A percentile compares a stretch with the other conserved stretches of the same genome.
phyloP scores from a whole-genome alignment of 495 filamentous ascomycete genomes.

The Tuber borchii region DNA sequence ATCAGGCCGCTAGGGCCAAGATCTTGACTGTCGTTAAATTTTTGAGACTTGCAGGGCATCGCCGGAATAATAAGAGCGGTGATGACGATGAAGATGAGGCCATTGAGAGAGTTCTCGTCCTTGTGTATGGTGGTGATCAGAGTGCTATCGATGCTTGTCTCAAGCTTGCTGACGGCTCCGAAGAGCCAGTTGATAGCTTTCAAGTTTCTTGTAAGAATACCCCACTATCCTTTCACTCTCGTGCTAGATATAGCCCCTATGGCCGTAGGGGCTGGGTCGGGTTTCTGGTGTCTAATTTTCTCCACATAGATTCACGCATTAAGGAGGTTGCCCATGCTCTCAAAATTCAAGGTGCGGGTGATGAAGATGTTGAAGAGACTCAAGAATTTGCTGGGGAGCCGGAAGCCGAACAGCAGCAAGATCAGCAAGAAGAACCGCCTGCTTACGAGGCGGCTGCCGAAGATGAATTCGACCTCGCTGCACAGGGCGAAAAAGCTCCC shows the following conservation, averaged over 20 bases:
- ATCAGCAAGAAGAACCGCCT: not conserved
- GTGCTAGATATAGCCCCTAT: not conserved
- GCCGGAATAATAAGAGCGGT: constrained; percentile 55
- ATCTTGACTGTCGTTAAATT: constrained; percentile 64
- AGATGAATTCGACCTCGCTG: constrained; percentile 14
- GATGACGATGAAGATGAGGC: constrained; percentile 72
- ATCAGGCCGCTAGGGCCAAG: constrained; percentile 55
- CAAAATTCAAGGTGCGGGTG: constrained; percentile 18
- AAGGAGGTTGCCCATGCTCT: constrained; percentile 38
- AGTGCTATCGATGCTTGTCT: constrained; percentile 73
- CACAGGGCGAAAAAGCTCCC: constrained; percentile 13
- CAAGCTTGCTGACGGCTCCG: constrained; percentile 73
- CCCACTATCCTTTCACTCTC: not conserved
- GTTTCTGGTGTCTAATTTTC: constrained; percentile 17
- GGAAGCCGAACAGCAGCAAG: constrained; percentile 4
- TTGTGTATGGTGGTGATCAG: constrained; percentile 81
- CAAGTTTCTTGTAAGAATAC: constrained; percentile 33
- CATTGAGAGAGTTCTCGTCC: constrained; percentile 80
- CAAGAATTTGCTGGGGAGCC: constrained; percentile 11
- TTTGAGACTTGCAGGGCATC: constrained; percentile 67
- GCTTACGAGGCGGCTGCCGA: constrained; percentile 2
- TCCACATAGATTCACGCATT: constrained; percentile 30
- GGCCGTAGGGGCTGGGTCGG: not conserved
- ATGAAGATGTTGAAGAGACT: constrained; percentile 17
- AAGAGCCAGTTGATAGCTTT: constrained; percentile 50